Conservation (phyloP, 139 green algal species). For the Auxenochlorella protothecoides region DNA sequence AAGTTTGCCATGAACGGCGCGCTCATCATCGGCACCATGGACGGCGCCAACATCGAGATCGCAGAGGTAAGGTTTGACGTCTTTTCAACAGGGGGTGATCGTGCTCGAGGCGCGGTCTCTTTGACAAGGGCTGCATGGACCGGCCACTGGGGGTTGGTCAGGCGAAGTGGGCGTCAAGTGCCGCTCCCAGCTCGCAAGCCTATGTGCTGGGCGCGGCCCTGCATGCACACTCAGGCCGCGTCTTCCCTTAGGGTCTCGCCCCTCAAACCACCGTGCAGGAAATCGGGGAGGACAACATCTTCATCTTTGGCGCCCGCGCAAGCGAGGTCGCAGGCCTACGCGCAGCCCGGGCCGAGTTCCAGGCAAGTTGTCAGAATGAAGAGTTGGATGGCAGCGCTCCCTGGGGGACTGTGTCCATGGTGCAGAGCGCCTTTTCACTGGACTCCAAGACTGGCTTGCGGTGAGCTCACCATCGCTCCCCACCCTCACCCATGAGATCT, state of each 20-base stretch:
- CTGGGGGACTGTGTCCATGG: too few relatives aligned
- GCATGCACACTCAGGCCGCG: neutral
- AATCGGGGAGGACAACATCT: slow-evolving; percentile 67
- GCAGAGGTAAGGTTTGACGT: slow-evolving; percentile 47
- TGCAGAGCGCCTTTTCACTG: too few relatives aligned
- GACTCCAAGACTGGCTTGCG: too few relatives aligned
- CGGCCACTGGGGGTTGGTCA: slow-evolving; percentile 13
- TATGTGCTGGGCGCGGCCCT: neutral
- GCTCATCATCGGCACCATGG: slow-evolving; percentile 89
- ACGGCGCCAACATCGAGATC: slow-evolving; percentile 99
- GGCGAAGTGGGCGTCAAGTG: neutral
- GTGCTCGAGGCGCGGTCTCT: too few relatives aligned
- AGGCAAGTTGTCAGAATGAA: too few relatives aligned
- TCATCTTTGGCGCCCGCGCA: slow-evolving; percentile 71
- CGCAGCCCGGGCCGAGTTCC: neutral
- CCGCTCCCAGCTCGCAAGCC: neutral
- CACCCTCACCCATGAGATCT: too few relatives aligned
- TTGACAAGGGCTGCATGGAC: too few relatives aligned
- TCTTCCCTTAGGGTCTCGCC: neutral
- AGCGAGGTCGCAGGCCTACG: slow-evolving; percentile 37
- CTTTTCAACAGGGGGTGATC: too few relatives aligned
- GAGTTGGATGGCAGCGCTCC: too few relatives aligned
- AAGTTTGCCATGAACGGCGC: slow-evolving; percentile 99
- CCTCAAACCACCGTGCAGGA: slow-evolving; percentile 6
- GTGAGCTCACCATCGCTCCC: too few relatives aligned